Base-by-base conservation (phyloP, 352 stramenopile genomes). In the Pythium pectinolyticum region DNA sequence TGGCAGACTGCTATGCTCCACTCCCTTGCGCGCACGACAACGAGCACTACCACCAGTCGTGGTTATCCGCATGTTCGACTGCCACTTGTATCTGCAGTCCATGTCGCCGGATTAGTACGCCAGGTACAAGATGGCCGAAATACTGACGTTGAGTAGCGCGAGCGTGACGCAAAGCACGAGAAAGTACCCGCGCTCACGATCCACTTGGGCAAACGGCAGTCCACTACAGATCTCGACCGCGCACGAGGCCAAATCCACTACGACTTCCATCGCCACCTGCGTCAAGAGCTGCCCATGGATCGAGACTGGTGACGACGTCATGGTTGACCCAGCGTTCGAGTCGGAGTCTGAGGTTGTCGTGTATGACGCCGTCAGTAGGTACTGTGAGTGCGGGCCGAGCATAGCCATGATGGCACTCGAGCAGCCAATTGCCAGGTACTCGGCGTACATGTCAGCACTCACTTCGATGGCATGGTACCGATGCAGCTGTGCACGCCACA, bases 401-500 rank as follows among this genome's bases (percentile, higher is more conserved):
- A 63, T 70, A 31, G 80, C 25, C 8, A 81, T 75, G 0, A 66
- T 63, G 10, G 60, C 55, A 20, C 24, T n/a, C n/a, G 67, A 80
- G 27, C 73, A 73, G 5, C 63, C 61, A 48, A 82, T 75, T 5
- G 75, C 73, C 3, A 84, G 78, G 50, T 84, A 84, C 57, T 82
- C 73, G 24, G 69, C 66, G 15, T 66, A 66, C 69, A 82, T 82
- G 43, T 78, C 63, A 19, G 64, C 69, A 31, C 72, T 62, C 14
- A 69, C 49, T 32, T 66, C 48, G 3, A 54, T 47, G 1, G 35
- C 54, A 34, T 69, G 62, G 31, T 57, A 66, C 4, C 49, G 39
- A 14, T 37, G 40, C 4, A 41, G 48, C 25, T 47, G 25, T n/a
- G n/a, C 31, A 31, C 53, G 32, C 63, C 63, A 72, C 20, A 25